Evolutionary conservation across 208 protist genomes (phyloP).

Genomic region (Leishmania major): DNA sequence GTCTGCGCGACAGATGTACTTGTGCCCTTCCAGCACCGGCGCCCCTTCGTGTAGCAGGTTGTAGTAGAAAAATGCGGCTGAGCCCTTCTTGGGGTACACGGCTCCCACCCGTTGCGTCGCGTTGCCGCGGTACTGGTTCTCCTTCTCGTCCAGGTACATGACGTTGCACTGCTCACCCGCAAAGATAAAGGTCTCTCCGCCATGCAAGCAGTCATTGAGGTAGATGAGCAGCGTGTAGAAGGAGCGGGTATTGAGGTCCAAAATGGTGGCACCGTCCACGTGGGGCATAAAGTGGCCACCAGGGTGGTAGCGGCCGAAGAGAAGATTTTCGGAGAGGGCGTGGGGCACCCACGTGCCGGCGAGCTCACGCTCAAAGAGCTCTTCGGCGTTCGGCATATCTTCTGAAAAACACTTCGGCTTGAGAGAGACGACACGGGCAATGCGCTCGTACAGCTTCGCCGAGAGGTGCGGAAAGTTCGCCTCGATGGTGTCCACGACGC

Average conservation of each 20-base stretch:
- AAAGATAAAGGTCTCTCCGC: constrained; percentile 86
- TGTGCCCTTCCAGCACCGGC: constrained; percentile 64
- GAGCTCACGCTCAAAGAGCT: constrained; percentile 78
- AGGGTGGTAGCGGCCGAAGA: constrained; percentile 77
- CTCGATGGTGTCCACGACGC: constrained; percentile 89
- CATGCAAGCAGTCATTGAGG: constrained; percentile 79
- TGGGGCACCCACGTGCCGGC: constrained; percentile 79
- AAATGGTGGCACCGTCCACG: constrained; percentile 86
- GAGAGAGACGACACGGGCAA: constrained; percentile 57
- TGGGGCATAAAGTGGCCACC: constrained; percentile 94
- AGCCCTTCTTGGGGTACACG: constrained; percentile 66
- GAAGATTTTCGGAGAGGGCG: constrained; percentile 73
- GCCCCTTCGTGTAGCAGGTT: constrained; percentile 87
- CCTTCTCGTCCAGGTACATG: constrained; percentile 48
- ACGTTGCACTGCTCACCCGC: constrained; percentile 73
- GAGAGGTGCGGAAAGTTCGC: constrained; percentile 70
- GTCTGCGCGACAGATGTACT: constrained; percentile 91
- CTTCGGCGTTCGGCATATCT: constrained; percentile 59
- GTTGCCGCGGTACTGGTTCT: constrained; percentile 61
- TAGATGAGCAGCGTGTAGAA: constrained; percentile 92
- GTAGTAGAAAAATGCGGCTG: constrained; percentile 88
- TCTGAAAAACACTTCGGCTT: constrained; percentile 58
- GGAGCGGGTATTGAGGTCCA: constrained; percentile 87
- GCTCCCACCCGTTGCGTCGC: constrained; percentile 48
- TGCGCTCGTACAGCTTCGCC: constrained; percentile 63